Percentiles rank a stretch among this genome's conserved stretches.
phyloP scores from a whole-genome alignment of 345 rosid species.

The Populus alba region DNA sequence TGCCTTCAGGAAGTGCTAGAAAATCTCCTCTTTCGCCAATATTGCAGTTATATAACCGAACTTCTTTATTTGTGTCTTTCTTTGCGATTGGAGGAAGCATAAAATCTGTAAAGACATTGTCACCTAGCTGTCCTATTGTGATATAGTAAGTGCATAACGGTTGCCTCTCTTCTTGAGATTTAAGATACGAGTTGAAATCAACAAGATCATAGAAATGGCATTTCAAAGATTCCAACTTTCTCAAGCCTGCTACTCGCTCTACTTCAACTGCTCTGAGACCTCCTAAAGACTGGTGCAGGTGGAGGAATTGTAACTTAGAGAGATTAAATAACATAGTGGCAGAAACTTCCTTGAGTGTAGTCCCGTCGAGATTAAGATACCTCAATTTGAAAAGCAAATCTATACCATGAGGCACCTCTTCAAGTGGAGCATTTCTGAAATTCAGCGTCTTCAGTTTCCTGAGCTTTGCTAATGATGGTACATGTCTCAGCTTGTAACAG shows the following conservation, averaged over 20 bases:
- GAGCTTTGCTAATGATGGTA: constrained; percentile 16
- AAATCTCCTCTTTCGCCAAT: background rate
- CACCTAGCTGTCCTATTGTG: background rate
- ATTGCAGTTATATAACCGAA: background rate
- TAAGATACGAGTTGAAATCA: background rate
- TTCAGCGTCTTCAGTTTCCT: constrained; percentile 14
- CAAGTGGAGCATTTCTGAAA: background rate
- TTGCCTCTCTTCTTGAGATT: background rate
- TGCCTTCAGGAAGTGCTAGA: background rate
- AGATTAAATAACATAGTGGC: background rate
- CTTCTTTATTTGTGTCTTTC: background rate
- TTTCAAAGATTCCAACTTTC: constrained; percentile 3
- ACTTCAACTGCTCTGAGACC: background rate
- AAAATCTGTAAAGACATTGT: background rate
- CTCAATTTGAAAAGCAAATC: constrained; percentile 7
- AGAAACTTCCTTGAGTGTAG: background rate
- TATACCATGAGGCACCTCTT: constrained; percentile 21
- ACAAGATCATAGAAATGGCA: background rate
- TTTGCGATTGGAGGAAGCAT: background rate
- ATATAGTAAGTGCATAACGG: background rate
- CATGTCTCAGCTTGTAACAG: background rate
- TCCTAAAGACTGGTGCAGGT: background rate
- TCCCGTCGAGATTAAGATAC: constrained; percentile 5
- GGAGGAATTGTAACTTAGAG: background rate
- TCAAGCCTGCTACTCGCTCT: background rate